Percentiles rank a stretch among this genome's conserved stretches.
These are phyloP conservation scores for Pyrus hybrid DNA, from an alignment of 331 rosid species.

Conservation along the genomic window DNA sequence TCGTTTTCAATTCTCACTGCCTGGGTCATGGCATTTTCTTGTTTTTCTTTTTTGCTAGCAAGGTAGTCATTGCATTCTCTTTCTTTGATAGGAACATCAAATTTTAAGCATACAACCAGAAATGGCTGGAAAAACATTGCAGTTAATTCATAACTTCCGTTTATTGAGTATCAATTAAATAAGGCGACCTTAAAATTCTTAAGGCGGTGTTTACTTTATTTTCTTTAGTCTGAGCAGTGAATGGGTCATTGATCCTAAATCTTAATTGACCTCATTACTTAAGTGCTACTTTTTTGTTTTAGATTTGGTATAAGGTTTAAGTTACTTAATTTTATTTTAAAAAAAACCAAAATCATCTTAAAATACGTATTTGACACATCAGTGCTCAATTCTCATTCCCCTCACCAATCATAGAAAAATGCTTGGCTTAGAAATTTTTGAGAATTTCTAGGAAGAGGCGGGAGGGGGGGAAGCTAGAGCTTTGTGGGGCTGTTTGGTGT, in stretches of 20 bases:
- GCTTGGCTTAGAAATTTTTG: too few species aligned
- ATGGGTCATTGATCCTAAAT: background rate
- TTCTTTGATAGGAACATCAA: background rate
- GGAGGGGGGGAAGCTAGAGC: too few species aligned
- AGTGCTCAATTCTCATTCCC: too few species aligned
- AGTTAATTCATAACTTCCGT: background rate
- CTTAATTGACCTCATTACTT: background rate
- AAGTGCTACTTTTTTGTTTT: background rate
- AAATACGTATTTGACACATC: too few species aligned
- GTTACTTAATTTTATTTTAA: too few species aligned
- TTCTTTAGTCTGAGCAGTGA: background rate
- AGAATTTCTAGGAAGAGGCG: too few species aligned
- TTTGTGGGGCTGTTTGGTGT: too few species aligned
- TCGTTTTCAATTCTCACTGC: background rate
- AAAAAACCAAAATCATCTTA: too few species aligned
- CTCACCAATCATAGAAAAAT: too few species aligned
- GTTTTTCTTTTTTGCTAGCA: background rate
- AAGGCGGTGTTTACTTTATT: background rate
- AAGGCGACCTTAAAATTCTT: too few species aligned
- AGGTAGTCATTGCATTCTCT: background rate
- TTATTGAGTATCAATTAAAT: background rate
- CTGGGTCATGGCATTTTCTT: background rate
- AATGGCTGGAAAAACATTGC: background rate
- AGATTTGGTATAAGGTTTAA: too few species aligned
- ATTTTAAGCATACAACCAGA: background rate